Percentiles rank a stretch among this genome's conserved stretches.
Evolutionary conservation across 352 stramenopile genomes (phyloP).

Genomic region (Aphanomyces cochlioides): DNA sequence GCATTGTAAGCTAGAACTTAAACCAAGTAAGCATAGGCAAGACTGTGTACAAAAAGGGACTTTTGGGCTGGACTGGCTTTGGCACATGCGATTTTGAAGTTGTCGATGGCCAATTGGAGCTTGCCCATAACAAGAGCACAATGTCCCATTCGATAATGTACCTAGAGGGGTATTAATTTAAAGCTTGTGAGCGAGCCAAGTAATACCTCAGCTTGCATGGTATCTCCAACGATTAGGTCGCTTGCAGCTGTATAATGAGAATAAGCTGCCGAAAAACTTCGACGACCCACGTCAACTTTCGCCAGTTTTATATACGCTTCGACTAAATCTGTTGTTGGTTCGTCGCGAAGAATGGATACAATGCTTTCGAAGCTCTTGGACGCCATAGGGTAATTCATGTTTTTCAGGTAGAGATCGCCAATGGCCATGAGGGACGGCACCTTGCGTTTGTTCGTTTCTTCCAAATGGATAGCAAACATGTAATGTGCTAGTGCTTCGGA

Average conservation of each 20-base stretch:
- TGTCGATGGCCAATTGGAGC: conserved; percentile 1
- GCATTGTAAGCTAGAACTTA: neutral
- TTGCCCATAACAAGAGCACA: conserved; percentile 2
- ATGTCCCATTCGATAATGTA: conserved; percentile 23
- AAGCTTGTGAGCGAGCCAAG: neutral
- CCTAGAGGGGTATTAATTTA: neutral
- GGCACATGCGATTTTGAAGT: conserved; percentile 4
- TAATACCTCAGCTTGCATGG: conserved; percentile 10
- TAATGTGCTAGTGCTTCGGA: conserved; percentile 18
- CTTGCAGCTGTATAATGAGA: conserved; percentile 12
- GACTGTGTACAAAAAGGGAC: conserved; percentile 5
- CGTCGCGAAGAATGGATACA: conserved; percentile 14
- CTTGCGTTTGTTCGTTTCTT: conserved; percentile 17
- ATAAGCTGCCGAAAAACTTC: conserved; percentile 1
- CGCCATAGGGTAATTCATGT: conserved; percentile 6
- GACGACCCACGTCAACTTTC: conserved; percentile 1
- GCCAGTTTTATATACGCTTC: conserved; percentile 23
- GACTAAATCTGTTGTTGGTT: conserved; percentile 12
- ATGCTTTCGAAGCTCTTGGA: conserved; percentile 20
- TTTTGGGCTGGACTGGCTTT: conserved; percentile 8
- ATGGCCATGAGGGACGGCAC: conserved; percentile 22
- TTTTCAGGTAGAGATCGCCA: conserved; percentile 24
- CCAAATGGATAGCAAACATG: conserved; percentile 16
- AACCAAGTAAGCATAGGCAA: conserved; percentile 24
- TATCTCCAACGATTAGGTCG: conserved; percentile 14